Percentiles rank a stretch among this genome's conserved stretches.
Evolutionary conservation across 352 stramenopile species (phyloP).

Genomic region (Phytophthora vignae): DNA sequence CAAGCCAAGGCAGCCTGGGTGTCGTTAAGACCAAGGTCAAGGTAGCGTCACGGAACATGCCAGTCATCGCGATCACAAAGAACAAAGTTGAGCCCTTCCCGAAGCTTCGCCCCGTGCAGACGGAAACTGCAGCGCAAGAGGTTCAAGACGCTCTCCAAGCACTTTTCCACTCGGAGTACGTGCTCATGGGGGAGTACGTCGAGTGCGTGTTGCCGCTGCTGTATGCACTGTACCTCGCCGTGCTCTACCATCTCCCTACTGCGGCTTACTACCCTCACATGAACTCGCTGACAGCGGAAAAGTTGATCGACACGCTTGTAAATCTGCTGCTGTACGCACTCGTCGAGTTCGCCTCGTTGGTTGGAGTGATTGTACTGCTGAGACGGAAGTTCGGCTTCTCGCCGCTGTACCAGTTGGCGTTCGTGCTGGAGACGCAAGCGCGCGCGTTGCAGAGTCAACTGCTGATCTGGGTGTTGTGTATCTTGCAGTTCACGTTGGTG

Average conservation of each 20-base stretch:
- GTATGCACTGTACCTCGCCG: slow-evolving; percentile 28
- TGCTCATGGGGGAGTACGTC: slow-evolving; percentile 36
- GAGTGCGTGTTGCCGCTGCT: slow-evolving; percentile 35
- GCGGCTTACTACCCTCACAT: slow-evolving; percentile 33
- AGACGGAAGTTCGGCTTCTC: slow-evolving; percentile 29
- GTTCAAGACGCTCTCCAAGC: slow-evolving; percentile 15
- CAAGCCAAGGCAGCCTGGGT: background rate
- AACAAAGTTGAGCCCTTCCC: background rate
- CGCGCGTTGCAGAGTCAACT: slow-evolving; percentile 24
- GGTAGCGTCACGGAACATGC: background rate
- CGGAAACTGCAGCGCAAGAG: background rate
- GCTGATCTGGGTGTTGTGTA: slow-evolving; percentile 32
- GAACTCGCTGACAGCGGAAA: background rate
- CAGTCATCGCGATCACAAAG: background rate
- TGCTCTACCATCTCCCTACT: slow-evolving; percentile 33
- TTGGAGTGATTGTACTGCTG: slow-evolving; percentile 7
- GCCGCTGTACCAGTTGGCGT: slow-evolving; percentile 37
- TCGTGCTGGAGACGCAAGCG: slow-evolving; percentile 44
- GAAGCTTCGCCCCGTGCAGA: background rate
- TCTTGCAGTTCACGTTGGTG: slow-evolving; percentile 32
- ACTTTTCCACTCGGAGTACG: slow-evolving; percentile 39
- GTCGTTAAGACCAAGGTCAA: background rate
- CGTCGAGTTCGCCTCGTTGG: slow-evolving; percentile 33
- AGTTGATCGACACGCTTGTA: background rate
- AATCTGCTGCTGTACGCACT: slow-evolving; percentile 24